Conservation (phyloP, 495 filamentous ascomycete species). For the Hypomontagnella submonticulosa region DNA sequence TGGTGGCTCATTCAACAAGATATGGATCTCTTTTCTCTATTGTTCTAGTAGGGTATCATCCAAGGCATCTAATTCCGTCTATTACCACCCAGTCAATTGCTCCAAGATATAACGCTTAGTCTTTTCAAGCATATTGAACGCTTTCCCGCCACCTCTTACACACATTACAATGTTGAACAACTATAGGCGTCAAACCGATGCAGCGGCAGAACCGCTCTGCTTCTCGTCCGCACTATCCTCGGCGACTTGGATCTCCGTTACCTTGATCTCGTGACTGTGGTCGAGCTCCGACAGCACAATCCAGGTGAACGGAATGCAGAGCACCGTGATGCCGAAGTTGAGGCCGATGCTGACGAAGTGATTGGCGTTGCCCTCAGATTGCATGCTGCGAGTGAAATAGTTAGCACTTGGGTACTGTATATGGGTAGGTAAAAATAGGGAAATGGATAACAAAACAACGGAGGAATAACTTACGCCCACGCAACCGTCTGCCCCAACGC, state of each 20-base stretch:
- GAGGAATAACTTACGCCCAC: slow-evolving; percentile 46
- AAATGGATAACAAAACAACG: neutral
- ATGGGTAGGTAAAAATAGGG: neutral
- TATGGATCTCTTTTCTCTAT: slow-evolving; percentile 20
- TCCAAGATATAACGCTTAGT: neutral
- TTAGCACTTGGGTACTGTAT: slow-evolving; percentile 8
- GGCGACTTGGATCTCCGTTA: slow-evolving; percentile 22
- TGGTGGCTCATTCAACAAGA: neutral
- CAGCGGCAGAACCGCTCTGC: slow-evolving; percentile 9
- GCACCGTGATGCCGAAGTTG: slow-evolving; percentile 49
- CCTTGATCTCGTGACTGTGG: slow-evolving; percentile 36
- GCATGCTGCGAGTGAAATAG: slow-evolving; percentile 41
- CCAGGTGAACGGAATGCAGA: slow-evolving; percentile 49
- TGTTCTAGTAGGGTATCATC: slow-evolving; percentile 36
- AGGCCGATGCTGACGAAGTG: slow-evolving; percentile 49
- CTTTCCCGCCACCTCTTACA: neutral
- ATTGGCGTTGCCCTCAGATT: slow-evolving; percentile 48
- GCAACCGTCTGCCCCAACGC: slow-evolving; percentile 50
- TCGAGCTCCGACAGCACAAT: slow-evolving; percentile 48
- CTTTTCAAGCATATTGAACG: neutral
- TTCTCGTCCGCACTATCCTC: slow-evolving; percentile 5
- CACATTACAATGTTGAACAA: neutral
- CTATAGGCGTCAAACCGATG: slow-evolving; percentile 5
- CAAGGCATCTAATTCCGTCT: slow-evolving; percentile 2
- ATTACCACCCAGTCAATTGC: neutral